phyloP scores from a whole-genome alignment of 441 rosid species.

The Adansonia rubrostipa region DNA sequence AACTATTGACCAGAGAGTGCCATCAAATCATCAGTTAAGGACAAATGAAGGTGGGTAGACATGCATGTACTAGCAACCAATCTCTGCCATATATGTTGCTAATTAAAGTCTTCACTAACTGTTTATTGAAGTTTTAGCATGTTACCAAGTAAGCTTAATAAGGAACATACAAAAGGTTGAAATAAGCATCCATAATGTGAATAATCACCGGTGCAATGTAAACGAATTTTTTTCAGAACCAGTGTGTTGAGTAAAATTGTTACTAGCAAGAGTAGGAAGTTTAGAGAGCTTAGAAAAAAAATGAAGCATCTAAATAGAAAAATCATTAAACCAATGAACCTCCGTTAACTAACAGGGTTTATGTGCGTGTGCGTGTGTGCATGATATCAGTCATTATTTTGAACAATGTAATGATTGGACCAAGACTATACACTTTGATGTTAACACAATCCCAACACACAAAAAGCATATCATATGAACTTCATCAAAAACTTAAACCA shows the following conservation, averaged over 20 bases:
- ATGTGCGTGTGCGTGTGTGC: not conserved
- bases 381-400: not conserved
- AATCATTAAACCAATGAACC: not conserved
- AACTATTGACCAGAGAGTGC: constrained; percentile 5
- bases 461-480: not conserved
- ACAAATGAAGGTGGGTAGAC: constrained; percentile 1
- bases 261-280: not conserved
- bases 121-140: not conserved
- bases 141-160: not conserved
- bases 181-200: not conserved
- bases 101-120: not conserved
- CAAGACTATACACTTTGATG: not conserved
- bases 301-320: not conserved
- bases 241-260: not conserved
- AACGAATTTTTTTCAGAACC: not conserved
- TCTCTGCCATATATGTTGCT: not conserved
- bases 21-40: not conserved
- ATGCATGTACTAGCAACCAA: not conserved
- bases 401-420: not conserved
- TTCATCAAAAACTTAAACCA: not conserved
- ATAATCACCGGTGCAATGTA: not conserved
- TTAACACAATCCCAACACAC: not conserved
- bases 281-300: not conserved
- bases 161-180: not conserved
- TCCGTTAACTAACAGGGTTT: not conserved